These are phyloP conservation scores for Pseudoneurospora amorphoporcata DNA, from an alignment of 495 filamentous ascomycete genomes.

Conservation along the genomic window DNA sequence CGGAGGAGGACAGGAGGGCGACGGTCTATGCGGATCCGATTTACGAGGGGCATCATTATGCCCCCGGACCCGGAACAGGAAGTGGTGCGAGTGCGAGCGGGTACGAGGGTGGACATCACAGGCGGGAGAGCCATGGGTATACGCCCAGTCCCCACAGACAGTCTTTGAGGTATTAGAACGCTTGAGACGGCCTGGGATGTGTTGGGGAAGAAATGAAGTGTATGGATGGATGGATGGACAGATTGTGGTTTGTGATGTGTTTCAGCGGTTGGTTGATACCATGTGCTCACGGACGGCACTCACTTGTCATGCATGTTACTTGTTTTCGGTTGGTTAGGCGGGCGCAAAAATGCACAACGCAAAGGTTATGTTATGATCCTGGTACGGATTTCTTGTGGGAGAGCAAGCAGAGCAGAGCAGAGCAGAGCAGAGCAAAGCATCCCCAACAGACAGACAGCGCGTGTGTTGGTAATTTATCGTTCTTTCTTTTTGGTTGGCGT, in stretches of 20 bases:
- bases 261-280: background rate
- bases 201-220: background rate
- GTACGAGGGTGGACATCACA: background rate
- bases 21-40: slow-evolving; percentile 66
- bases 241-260: background rate
- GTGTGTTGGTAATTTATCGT: background rate
- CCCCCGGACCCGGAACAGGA: background rate
- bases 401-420: background rate
- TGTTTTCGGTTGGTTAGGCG: background rate
- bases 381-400: background rate
- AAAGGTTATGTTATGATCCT: background rate
- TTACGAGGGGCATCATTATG: slow-evolving; percentile 11
- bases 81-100: background rate
- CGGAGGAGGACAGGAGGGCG: slow-evolving; percentile 75
- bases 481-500: background rate
- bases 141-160: background rate
- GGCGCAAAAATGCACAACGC: background rate
- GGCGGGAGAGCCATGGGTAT: background rate
- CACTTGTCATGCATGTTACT: background rate
- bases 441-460: background rate
- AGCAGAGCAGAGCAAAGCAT: background rate
- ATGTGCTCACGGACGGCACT: background rate
- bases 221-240: background rate
- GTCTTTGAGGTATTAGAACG: background rate
- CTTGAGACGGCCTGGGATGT: background rate